A percentile compares a stretch with the other conserved stretches of the same genome.
Conservation (phyloP, 495 filamentous ascomycete genomes). For the Penicillium longicatenatum region DNA sequence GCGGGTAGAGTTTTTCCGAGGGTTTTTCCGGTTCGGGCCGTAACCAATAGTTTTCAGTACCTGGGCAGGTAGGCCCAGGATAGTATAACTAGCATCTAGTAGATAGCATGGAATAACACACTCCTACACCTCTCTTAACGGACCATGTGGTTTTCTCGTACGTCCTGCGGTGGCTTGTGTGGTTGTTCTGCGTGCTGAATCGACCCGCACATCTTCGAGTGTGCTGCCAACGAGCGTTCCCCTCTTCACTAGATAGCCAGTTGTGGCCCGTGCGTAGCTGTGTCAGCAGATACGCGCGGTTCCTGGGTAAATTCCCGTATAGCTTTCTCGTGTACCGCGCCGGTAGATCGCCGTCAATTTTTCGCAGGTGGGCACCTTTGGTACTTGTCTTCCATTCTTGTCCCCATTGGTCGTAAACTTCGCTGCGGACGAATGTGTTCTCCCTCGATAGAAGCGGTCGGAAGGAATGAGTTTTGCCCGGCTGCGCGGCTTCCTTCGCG, state of each 20-base stretch:
- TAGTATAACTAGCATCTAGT: too few species aligned
- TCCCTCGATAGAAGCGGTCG: constrained; percentile 19
- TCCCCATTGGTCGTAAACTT: constrained; percentile 14
- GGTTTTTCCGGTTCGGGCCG: too few species aligned
- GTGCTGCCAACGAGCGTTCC: too few species aligned
- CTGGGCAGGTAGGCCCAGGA: too few species aligned
- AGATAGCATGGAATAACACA: too few species aligned
- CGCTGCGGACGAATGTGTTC: constrained; percentile 4
- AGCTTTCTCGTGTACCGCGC: constrained; percentile 18
- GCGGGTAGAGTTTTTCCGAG: too few species aligned
- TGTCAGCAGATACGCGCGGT: constrained; percentile 21
- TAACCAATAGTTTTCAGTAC: too few species aligned
- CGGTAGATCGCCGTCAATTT: constrained; percentile 20
- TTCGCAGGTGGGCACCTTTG: constrained; percentile 15
- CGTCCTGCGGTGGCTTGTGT: too few species aligned
- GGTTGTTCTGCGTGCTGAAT: too few species aligned
- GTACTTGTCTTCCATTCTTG: constrained; percentile 17
- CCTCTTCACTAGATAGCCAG: constrained; percentile 21
- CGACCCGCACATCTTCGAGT: too few species aligned
- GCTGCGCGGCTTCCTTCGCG: constrained; percentile 12
- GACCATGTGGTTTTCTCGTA: too few species aligned
- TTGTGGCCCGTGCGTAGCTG: constrained; percentile 26
- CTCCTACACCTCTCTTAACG: too few species aligned
- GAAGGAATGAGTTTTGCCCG: constrained; percentile 21
- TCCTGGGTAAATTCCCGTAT: constrained; percentile 17